These are phyloP conservation scores for Suhomyces bribrorum DNA, from an alignment of 1,139 yeast species.

Conservation along the genomic window DNA sequence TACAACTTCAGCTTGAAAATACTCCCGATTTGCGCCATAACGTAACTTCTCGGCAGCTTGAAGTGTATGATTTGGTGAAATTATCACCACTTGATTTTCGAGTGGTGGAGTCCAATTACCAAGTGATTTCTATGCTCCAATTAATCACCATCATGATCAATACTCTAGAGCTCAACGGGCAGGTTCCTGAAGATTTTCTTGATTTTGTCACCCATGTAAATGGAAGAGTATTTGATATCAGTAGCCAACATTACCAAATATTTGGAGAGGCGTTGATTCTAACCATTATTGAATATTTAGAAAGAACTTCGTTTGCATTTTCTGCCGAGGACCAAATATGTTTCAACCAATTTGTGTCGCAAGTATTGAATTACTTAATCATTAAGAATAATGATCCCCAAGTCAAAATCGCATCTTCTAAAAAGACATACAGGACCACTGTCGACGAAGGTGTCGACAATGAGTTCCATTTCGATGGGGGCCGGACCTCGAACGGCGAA, in stretches of 20 bases:
- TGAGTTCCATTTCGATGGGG: background rate
- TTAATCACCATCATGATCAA: slow-evolving; percentile 21
- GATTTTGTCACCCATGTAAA: slow-evolving; percentile 20
- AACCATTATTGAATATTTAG: slow-evolving; percentile 18
- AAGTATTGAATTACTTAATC: slow-evolving; percentile 19
- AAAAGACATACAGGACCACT: background rate
- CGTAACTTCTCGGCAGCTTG: slow-evolving; percentile 9
- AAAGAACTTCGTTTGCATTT: slow-evolving; percentile 2
- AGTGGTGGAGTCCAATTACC: slow-evolving; percentile 18
- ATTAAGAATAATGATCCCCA: slow-evolving; percentile 9
- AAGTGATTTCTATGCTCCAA: slow-evolving; percentile 21
- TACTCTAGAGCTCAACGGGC: slow-evolving; percentile 18
- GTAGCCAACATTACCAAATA: slow-evolving; percentile 16
- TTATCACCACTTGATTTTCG: slow-evolving; percentile 13
- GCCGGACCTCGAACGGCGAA: slow-evolving; percentile 10
- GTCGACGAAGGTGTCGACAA: background rate
- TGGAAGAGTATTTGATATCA: slow-evolving; percentile 23
- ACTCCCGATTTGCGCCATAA: background rate
- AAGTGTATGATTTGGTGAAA: slow-evolving; percentile 10
- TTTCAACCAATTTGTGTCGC: slow-evolving; percentile 16
- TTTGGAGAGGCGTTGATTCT: slow-evolving; percentile 26
- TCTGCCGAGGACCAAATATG: slow-evolving; percentile 13
- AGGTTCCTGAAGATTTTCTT: slow-evolving; percentile 15
- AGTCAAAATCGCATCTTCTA: background rate
- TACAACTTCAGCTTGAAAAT: slow-evolving; percentile 9